Evolutionary conservation across 495 filamentous ascomycete species (phyloP).

Genomic region (Astrothelium subdiscretum): DNA sequence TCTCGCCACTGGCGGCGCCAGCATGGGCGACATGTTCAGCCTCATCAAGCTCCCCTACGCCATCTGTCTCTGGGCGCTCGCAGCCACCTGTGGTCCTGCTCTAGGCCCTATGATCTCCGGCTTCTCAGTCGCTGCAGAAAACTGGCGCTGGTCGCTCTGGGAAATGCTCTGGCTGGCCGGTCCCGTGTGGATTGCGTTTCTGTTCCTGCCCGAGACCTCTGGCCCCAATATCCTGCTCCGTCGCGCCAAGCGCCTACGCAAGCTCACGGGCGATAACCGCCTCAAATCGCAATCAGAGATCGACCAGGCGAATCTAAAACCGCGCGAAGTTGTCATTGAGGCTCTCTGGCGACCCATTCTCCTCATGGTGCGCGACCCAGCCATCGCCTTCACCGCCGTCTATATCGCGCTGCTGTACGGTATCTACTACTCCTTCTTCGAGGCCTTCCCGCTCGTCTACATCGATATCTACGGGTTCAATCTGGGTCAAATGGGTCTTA

Average conservation of each 20-base stretch:
- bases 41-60: slow-evolving; percentile 43
- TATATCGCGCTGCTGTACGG: slow-evolving; percentile 55
- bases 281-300: slow-evolving; percentile 29
- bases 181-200: slow-evolving; percentile 36
- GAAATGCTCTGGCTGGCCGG: slow-evolving; percentile 39
- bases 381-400: slow-evolving; percentile 48
- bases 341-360: slow-evolving; percentile 51
- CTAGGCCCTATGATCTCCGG: slow-evolving; percentile 53
- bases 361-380: slow-evolving; percentile 52
- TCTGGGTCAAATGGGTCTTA: slow-evolving; percentile 48
- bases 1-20: slow-evolving; percentile 44
- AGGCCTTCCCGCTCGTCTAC: slow-evolving; percentile 65
- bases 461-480: slow-evolving; percentile 49
- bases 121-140: slow-evolving; percentile 46
- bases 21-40: slow-evolving; percentile 43
- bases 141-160: slow-evolving; percentile 33
- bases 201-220: slow-evolving; percentile 46
- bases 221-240: slow-evolving; percentile 43
- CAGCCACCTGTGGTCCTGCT: slow-evolving; percentile 36
- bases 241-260: slow-evolving; percentile 43
- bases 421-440: slow-evolving; percentile 63
- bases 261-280: slow-evolving; percentile 20
- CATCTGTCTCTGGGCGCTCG: slow-evolving; percentile 41
- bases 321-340: slow-evolving; percentile 38
- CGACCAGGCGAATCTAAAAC: slow-evolving; percentile 33